Percentiles rank a stretch among this genome's conserved stretches.
These are phyloP conservation scores for Hylodesmum podocarpum DNA, from an alignment of 306 rosid genomes.

Conservation along the genomic window DNA sequence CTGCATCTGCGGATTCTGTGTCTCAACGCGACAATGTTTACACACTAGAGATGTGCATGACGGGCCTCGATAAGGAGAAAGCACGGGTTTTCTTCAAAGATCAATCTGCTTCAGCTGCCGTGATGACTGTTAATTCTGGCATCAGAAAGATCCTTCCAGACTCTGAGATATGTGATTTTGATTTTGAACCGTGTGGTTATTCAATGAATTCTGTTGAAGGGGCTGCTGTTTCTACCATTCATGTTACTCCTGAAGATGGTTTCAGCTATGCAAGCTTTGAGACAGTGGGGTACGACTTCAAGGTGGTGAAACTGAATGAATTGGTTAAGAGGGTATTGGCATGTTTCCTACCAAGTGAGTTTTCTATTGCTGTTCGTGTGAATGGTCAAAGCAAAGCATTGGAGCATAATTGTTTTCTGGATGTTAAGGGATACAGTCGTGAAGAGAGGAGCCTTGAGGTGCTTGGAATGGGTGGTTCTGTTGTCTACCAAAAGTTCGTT, in stretches of 20 bases:
- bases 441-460: constrained; percentile 56
- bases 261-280: constrained; percentile 76
- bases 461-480: constrained; percentile 61
- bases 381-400: constrained; percentile 43
- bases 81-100: constrained; percentile 55
- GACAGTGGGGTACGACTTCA: constrained; percentile 60
- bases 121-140: constrained; percentile 60
- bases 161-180: constrained; percentile 64
- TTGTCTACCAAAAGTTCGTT: constrained; percentile 52
- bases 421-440: constrained; percentile 57
- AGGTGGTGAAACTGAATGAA: constrained; percentile 26
- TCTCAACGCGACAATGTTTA: constrained; percentile 28
- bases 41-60: constrained; percentile 76
- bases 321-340: constrained; percentile 50
- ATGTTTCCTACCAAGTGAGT: constrained; percentile 60
- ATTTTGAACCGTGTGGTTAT: constrained; percentile 71
- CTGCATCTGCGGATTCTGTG: constrained; percentile 48
- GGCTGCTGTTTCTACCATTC: constrained; percentile 65
- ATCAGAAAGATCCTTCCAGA: constrained; percentile 65
- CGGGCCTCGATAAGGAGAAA: constrained; percentile 56
- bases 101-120: constrained; percentile 42
- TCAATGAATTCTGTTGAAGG: constrained; percentile 70
- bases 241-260: constrained; percentile 58
- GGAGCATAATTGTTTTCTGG: constrained; percentile 37
- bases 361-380: constrained; percentile 59